Percentiles rank a stretch among this genome's conserved stretches.
These are phyloP conservation scores for Saturnispora zaruensis DNA, from an alignment of 805 yeast species.

Conservation along the genomic window DNA sequence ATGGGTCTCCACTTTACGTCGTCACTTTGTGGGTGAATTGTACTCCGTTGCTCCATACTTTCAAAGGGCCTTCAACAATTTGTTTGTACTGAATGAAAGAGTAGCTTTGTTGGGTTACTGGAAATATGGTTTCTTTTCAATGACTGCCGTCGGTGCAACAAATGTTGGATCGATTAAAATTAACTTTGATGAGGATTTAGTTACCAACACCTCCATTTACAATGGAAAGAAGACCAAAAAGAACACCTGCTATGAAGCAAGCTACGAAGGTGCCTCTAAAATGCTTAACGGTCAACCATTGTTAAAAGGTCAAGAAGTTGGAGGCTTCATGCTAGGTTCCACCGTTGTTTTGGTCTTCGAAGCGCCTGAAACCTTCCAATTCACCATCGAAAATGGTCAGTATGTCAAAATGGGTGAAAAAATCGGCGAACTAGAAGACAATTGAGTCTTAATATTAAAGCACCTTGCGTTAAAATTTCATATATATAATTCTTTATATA, in stretches of 20 bases:
- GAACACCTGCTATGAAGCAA: slow-evolving; percentile 89
- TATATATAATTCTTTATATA: background rate
- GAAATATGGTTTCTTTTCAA: slow-evolving; percentile 94
- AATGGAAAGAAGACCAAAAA: slow-evolving; percentile 47
- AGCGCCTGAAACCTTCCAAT: slow-evolving; percentile 78
- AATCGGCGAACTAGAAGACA: slow-evolving; percentile 38
- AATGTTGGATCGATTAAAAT: slow-evolving; percentile 93
- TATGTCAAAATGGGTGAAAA: slow-evolving; percentile 78
- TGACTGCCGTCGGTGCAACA: slow-evolving; percentile 99
- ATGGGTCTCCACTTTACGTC: slow-evolving; percentile 90
- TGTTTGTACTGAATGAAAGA: slow-evolving; percentile 88
- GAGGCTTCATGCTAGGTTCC: slow-evolving; percentile 93
- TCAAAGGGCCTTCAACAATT: slow-evolving; percentile 76
- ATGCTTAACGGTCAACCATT: slow-evolving; percentile 81
- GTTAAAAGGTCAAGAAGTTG: slow-evolving; percentile 88
- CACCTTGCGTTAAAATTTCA: background rate
- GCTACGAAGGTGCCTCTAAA: slow-evolving; percentile 70
- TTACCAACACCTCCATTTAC: slow-evolving; percentile 69
- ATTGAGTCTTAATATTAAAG: background rate
- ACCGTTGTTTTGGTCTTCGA: slow-evolving; percentile 96
- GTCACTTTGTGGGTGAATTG: slow-evolving; percentile 93
- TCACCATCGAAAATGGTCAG: slow-evolving; percentile 62
- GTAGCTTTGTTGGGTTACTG: slow-evolving; percentile 93
- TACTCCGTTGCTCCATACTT: slow-evolving; percentile 96
- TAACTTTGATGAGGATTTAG: slow-evolving; percentile 83